Conservation (phyloP, 164 flowering plant species). For the Aristolochia fimbriata region DNA sequence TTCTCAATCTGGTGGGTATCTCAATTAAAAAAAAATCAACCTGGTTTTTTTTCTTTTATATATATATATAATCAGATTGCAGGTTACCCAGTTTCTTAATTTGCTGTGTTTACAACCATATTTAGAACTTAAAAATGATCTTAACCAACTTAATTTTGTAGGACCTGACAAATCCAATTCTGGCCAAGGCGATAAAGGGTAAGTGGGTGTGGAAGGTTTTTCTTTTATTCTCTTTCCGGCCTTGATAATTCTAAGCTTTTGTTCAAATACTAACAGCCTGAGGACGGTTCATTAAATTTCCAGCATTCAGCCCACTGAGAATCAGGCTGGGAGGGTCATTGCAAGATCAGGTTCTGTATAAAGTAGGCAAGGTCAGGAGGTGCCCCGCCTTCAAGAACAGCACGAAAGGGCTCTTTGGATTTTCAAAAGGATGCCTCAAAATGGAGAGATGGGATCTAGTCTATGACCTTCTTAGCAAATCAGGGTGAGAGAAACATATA, state of each 20-base stretch:
- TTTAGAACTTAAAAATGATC: too few relatives aligned
- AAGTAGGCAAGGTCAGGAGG: constrained; percentile 22
- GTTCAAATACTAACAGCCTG: not conserved
- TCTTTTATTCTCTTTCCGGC: not conserved
- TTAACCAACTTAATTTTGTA: not conserved
- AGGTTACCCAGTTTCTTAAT: too few relatives aligned
- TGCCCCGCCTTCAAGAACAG: constrained; percentile 25
- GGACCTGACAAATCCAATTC: constrained; percentile 9
- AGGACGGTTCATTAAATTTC: not conserved
- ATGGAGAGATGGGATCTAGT: constrained; percentile 58
- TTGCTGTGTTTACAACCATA: too few relatives aligned
- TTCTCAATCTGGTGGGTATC: constrained; percentile 35
- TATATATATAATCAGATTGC: not conserved
- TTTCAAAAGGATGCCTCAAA: constrained; percentile 36
- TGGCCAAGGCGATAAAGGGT: constrained; percentile 17
- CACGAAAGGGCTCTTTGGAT: constrained; percentile 40
- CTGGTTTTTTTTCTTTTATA: too few relatives aligned
- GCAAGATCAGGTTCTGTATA: constrained; percentile 50
- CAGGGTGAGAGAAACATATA: constrained; percentile 8
- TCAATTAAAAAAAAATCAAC: too few relatives aligned
- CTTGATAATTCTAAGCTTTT: not conserved
- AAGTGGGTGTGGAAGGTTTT: too few relatives aligned
- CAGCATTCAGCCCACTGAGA: constrained; percentile 31
- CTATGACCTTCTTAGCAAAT: constrained; percentile 22
- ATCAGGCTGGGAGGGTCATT: constrained; percentile 62